Evolutionary conservation across 2,329 filamentous ascomycete genomes (phyloP).

Genomic region (Neoascochyta sp.): DNA sequence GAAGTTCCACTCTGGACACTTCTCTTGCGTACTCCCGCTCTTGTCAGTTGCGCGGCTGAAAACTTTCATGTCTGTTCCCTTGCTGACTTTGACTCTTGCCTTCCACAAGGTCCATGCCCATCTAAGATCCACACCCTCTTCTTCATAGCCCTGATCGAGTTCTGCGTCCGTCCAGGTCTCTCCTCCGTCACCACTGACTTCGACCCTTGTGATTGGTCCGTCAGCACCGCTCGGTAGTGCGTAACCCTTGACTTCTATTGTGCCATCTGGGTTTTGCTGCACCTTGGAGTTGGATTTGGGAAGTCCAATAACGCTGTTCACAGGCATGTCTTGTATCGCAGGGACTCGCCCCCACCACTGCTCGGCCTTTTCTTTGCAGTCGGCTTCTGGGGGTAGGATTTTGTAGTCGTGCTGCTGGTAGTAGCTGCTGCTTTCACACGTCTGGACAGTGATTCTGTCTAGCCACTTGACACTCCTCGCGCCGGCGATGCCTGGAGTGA

Average conservation of each 20-base stretch:
- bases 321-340: conserved; percentile 54
- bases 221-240: conserved; percentile 53
- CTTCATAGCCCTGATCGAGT: conserved; percentile 23
- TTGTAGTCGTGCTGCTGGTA: conserved; percentile 61
- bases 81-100: conserved; percentile 42
- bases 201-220: conserved; percentile 53
- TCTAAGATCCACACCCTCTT: conserved; percentile 36
- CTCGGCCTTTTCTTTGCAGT: conserved; percentile 48
- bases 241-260: conserved; percentile 53
- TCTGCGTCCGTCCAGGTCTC: conserved; percentile 50
- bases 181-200: conserved; percentile 52
- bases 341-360: conserved; percentile 51
- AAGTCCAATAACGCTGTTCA: conserved; percentile 54
- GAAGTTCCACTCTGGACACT: conserved; percentile 54
- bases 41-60: conserved; percentile 54
- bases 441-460: conserved; percentile 51
- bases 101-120: conserved; percentile 59
- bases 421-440: conserved; percentile 51
- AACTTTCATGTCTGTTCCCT: conserved; percentile 44
- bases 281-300: conserved; percentile 48
- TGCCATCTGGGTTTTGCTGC: conserved; percentile 37
- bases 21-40: conserved; percentile 51
- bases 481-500: conserved; percentile 53
- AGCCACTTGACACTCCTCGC: conserved; percentile 57
- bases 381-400: conserved; percentile 52